phyloP scores from a whole-genome alignment of 805 yeast species.

The Deakozyma indianensis region DNA sequence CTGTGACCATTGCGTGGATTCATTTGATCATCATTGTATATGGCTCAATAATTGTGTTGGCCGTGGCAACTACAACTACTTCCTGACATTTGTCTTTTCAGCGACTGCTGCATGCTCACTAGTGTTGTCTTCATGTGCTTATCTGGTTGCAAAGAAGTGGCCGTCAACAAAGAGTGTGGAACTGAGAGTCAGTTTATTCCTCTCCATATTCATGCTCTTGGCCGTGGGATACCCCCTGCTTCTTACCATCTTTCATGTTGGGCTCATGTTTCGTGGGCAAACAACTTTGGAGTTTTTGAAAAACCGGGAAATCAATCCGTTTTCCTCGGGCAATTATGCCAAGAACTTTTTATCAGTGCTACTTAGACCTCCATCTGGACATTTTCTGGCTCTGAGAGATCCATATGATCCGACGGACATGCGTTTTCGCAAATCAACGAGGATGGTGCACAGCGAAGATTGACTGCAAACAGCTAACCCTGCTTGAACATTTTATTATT shows the following conservation, averaged over 20 bases:
- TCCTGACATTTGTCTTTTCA: conserved; percentile 37
- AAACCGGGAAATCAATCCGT: not conserved
- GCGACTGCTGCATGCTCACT: conserved; percentile 20
- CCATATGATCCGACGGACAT: conserved; percentile 24
- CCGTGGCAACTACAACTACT: conserved; percentile 45
- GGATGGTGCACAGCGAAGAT: not conserved
- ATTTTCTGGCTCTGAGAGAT: conserved; percentile 14
- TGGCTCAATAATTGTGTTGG: conserved; percentile 55
- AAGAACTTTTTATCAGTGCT: not conserved
- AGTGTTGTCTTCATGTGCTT: conserved; percentile 20
- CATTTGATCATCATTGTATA: conserved; percentile 47
- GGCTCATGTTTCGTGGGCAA: conserved; percentile 39
- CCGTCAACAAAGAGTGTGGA: conserved; percentile 2
- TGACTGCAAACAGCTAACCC: too few relatives aligned
- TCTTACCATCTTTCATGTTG: conserved; percentile 39
- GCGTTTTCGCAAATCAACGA: conserved; percentile 20
- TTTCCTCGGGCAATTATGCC: not conserved
- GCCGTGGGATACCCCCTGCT: conserved; percentile 41
- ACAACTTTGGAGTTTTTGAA: conserved; percentile 59
- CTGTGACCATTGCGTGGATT: conserved; percentile 33
- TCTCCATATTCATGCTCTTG: conserved; percentile 35
- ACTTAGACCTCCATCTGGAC: not conserved
- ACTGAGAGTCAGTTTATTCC: conserved; percentile 27
- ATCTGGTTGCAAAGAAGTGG: conserved; percentile 16
- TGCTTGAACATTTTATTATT: too few relatives aligned